These are phyloP conservation scores for Candida xiaguanensis DNA, from an alignment of 805 yeast species.

Conservation along the genomic window DNA sequence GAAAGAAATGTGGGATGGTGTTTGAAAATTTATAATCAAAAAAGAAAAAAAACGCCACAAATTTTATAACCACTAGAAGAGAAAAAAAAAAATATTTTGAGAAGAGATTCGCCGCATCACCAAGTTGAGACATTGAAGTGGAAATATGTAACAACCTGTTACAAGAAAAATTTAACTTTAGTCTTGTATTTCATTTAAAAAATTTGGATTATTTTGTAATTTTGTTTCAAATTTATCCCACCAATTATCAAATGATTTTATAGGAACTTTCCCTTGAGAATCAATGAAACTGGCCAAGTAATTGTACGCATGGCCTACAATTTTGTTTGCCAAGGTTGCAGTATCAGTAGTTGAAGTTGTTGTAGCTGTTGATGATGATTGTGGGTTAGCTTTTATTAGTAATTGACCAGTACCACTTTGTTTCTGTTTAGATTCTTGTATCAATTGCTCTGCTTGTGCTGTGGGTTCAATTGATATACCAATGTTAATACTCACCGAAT, in stretches of 20 bases:
- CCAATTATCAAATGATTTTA: constrained; percentile 89
- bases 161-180: background rate
- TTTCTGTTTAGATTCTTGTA: constrained; percentile 40
- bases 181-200: constrained; percentile 48
- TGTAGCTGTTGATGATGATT: too few relatives aligned
- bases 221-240: constrained; percentile 85
- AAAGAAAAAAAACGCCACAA: background rate
- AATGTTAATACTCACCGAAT: constrained; percentile 38
- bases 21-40: too few relatives aligned
- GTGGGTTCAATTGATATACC: constrained; percentile 92
- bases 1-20: too few relatives aligned
- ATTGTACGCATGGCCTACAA: constrained; percentile 90
- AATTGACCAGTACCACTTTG: constrained; percentile 17
- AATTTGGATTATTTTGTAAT: constrained; percentile 76
- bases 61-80: too few relatives aligned
- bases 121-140: too few relatives aligned
- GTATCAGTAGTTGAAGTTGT: constrained; percentile 15
- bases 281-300: constrained; percentile 86
- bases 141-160: too few relatives aligned
- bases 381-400: constrained; percentile 13
- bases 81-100: background rate
- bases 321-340: constrained; percentile 74
- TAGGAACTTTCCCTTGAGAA: constrained; percentile 73
- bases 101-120: too few relatives aligned
- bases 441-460: constrained; percentile 56